Evolutionary conservation across 2,329 filamentous ascomycete genomes (phyloP).

Genomic region (Furcasterigmium sp.): DNA sequence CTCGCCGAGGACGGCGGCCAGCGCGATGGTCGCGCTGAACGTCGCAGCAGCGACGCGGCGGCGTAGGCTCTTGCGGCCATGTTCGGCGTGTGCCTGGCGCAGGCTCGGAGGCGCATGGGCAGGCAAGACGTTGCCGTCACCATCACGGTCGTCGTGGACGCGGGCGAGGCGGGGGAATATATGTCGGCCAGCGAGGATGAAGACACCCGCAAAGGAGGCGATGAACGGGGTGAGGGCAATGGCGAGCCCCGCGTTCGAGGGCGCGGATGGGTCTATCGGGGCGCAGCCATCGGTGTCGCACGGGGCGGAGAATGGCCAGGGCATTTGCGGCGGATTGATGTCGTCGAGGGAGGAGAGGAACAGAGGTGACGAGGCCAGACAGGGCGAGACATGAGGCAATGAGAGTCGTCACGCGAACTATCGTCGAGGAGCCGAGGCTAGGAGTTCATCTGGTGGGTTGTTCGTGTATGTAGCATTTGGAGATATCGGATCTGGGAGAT

Average conservation of each 20-base stretch:
- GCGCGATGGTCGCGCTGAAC: constrained; percentile 71
- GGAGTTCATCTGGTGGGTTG: too few relatives aligned
- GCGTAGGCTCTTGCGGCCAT: constrained; percentile 45
- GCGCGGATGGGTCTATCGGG: constrained; percentile 32
- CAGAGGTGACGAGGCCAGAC: too few relatives aligned
- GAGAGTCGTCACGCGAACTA: too few relatives aligned
- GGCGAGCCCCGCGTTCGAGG: constrained; percentile 37
- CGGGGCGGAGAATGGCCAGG: constrained; percentile 28
- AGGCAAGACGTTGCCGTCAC: constrained; percentile 57
- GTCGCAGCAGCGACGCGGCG: constrained; percentile 54
- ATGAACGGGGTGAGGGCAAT: constrained; percentile 66
- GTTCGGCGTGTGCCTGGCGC: constrained; percentile 53
- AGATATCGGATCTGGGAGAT: too few relatives aligned
- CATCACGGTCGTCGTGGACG: constrained; percentile 43
- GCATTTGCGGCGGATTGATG: constrained; percentile 5
- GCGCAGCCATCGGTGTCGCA: constrained; percentile 57
- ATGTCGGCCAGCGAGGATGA: constrained; percentile 57
- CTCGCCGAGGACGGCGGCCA: constrained; percentile 73
- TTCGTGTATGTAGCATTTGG: too few relatives aligned
- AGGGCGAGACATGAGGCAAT: too few relatives aligned
- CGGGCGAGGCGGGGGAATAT: constrained; percentile 69
- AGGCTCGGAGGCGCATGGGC: constrained; percentile 55
- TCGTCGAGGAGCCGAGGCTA: too few relatives aligned
- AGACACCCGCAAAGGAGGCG: constrained; percentile 61
- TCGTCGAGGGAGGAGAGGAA: too few relatives aligned